These are phyloP conservation scores for Cicer arietinum DNA, from an alignment of 306 rosid genomes.

Conservation along the genomic window DNA sequence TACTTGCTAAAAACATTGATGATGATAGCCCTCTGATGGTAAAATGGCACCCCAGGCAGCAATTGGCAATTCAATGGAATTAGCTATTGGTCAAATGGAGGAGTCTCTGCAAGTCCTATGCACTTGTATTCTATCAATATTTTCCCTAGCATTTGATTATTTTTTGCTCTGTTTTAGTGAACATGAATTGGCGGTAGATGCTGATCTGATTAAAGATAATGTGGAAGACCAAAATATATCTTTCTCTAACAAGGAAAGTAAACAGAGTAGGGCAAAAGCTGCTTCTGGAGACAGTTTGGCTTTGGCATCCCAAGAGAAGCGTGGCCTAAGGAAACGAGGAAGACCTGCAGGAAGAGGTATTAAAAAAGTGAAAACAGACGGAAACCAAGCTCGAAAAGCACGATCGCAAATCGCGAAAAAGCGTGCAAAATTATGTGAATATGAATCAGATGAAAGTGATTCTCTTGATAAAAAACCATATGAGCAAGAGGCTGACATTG, in stretches of 20 bases:
- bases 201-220: slow-evolving; percentile 36
- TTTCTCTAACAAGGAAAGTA: slow-evolving; percentile 41
- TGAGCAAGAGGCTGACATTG: slow-evolving; percentile 41
- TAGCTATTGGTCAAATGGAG: not conserved
- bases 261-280: slow-evolving; percentile 47
- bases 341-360: slow-evolving; percentile 61
- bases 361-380: slow-evolving; percentile 49
- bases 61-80: not conserved
- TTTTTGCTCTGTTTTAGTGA: slow-evolving; percentile 52
- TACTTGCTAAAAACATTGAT: too few relatives aligned
- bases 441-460: slow-evolving; percentile 66
- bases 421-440: slow-evolving; percentile 68
- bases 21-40: too few relatives aligned
- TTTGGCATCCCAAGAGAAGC: slow-evolving; percentile 48
- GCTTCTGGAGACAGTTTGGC: slow-evolving; percentile 40
- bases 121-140: slow-evolving; percentile 3
- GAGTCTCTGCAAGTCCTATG: not conserved
- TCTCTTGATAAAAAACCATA: slow-evolving; percentile 45
- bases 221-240: slow-evolving; percentile 37
- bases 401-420: slow-evolving; percentile 52
- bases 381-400: slow-evolving; percentile 58
- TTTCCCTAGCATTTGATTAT: slow-evolving; percentile 22
- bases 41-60: slow-evolving; percentile 19
- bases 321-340: slow-evolving; percentile 68
- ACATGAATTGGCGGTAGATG: slow-evolving; percentile 48